Percentiles rank a stretch among this genome's conserved stretches.
phyloP scores from a whole-genome alignment of 1,284 basidiomycete genomes.

The Ceratobasidium sp. region DNA sequence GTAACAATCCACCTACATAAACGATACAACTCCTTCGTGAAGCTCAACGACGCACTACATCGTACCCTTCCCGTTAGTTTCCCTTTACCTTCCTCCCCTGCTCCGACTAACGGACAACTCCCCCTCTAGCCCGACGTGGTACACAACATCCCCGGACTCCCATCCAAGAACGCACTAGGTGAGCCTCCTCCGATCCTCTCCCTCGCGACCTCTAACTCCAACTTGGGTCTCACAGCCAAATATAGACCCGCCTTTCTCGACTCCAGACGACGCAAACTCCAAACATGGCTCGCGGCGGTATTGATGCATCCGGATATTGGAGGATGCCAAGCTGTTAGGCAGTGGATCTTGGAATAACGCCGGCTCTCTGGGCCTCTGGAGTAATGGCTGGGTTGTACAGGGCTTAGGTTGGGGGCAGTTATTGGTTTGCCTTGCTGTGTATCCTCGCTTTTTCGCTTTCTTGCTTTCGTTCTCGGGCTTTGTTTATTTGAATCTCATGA shows the following conservation, averaged over 20 bases:
- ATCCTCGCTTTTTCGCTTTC: too few relatives aligned
- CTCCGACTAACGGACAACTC: background rate
- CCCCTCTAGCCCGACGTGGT: constrained; percentile 62
- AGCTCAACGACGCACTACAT: constrained; percentile 68
- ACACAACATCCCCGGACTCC: constrained; percentile 71
- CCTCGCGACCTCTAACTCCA: background rate
- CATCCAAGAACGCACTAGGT: constrained; percentile 77
- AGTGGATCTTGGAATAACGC: constrained; percentile 73
- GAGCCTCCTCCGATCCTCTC: constrained; percentile 54
- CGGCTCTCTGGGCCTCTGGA: background rate
- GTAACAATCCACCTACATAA: constrained; percentile 77
- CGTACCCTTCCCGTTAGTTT: constrained; percentile 68
- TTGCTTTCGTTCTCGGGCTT: too few relatives aligned
- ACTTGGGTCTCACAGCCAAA: constrained; percentile 51
- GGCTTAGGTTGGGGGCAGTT: too few relatives aligned
- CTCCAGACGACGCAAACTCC: constrained; percentile 73
- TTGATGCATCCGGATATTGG: constrained; percentile 81
- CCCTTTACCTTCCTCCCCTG: background rate
- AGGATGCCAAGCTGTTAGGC: constrained; percentile 69
- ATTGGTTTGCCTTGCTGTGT: too few relatives aligned
- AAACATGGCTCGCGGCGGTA: constrained; percentile 76
- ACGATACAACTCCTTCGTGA: constrained; percentile 77
- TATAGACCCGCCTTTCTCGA: constrained; percentile 80
- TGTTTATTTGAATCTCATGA: too few relatives aligned
- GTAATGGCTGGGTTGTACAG: background rate